Percentiles rank a stretch among this genome's conserved stretches.
phyloP scores from a whole-genome alignment of 371 early-diverging fungal species.

The Synchytrium microbalum region DNA sequence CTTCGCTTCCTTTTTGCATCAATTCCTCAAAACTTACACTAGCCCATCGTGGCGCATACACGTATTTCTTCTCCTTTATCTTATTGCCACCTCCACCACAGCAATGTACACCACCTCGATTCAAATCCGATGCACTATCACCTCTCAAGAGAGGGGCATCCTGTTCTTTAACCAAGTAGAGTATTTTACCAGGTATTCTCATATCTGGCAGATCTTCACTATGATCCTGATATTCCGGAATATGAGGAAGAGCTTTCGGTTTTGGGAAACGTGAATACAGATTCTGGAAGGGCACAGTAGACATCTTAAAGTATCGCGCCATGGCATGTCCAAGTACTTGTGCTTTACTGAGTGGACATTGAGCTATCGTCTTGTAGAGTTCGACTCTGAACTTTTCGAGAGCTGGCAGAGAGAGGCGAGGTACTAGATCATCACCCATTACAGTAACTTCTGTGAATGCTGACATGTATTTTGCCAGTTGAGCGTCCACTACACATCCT shows the following conservation, averaged over 20 bases:
- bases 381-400: not conserved
- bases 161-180: not conserved
- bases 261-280: not conserved
- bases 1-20: not conserved
- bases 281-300: not conserved
- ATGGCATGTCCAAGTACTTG: not conserved
- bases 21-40: not conserved
- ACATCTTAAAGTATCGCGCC: not conserved
- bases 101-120: not conserved
- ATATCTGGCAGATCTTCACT: not conserved
- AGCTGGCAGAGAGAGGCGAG: not conserved
- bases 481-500: not conserved
- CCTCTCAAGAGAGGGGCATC: not conserved
- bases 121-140: not conserved
- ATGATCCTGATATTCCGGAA: not conserved
- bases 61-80: not conserved
- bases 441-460: not conserved
- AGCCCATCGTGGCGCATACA: not conserved
- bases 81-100: not conserved
- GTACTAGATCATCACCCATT: not conserved
- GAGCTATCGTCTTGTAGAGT: not conserved
- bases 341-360: not conserved
- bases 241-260: not conserved
- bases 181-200: not conserved
- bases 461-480: not conserved